Evolutionary conservation across 768 basidiomycete genomes (phyloP), one percentile per base, ranked within the genome.

Genomic region (Udeniomyces megalosporus): DNA sequence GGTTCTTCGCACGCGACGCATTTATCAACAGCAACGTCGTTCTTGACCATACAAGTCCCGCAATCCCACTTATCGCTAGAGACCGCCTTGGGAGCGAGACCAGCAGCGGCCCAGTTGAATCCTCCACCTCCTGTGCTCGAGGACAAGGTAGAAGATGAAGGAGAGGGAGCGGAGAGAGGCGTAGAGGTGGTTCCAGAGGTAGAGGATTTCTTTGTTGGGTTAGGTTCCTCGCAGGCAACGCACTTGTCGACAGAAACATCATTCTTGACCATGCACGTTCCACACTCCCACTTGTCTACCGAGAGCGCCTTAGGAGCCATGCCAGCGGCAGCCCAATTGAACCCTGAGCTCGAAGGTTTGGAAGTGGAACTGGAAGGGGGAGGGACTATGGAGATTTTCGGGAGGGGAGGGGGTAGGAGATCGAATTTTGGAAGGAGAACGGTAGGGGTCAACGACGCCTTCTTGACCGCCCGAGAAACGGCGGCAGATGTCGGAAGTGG

Each of bases 281-380:
- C 29, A 38, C 62, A 63, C 4, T 54, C 44, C 62, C 62, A 63
- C 15, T n/a, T 32, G 62, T 63, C 62, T 6, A 56, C 50, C 0
- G 62, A 28, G 24, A 54, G 26, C 48, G 47, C 32, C 20, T 28
- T 20, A 14, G 62, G 62, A 12, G 52, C 20, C 49, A 63, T 51
- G n/a, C 62, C 62, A 1, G 62, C 62, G 5, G 62, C 56, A 1
- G 62, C 48, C 62, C 62, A 63, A 35, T 63, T 58, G 55, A 63
- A 63, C 24, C 56, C 38, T 31, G 42, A n/a, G n/a, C n/a, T n/a
- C n/a, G n/a, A n/a, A n/a, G n/a, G n/a, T n/a, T n/a, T 44, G 1
- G 56, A 22, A 11, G 58, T 35, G 3, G 48, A 49, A 2, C 47
- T 22, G 32, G 17, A 15, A 5, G 46, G n/a, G 17, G 45, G 34